Percentiles rank a stretch among this genome's conserved stretches.
phyloP scores from a whole-genome alignment of 148 eudicot species.

The Camellia granthamiana region DNA sequence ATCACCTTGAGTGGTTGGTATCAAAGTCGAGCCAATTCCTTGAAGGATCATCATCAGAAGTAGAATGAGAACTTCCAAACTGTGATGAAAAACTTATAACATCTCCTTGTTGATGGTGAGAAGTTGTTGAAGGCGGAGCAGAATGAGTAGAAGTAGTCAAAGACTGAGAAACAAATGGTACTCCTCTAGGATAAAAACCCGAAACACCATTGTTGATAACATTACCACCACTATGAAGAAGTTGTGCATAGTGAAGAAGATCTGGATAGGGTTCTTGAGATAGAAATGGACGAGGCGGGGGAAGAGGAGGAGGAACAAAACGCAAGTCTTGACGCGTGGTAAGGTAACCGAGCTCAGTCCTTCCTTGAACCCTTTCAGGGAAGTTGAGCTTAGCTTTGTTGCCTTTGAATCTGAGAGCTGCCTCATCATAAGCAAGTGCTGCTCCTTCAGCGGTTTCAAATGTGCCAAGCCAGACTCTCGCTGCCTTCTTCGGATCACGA shows the following conservation, averaged over 20 bases:
- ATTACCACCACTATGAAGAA: neutral
- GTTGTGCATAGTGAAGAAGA: neutral
- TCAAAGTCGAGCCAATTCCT: neutral
- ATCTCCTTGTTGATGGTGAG: neutral
- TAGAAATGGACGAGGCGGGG: neutral
- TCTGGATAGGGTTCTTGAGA: conserved; percentile 22
- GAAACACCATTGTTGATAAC: neutral
- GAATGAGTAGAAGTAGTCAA: neutral
- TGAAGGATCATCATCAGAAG: conserved; percentile 16
- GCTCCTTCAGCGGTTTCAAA: conserved; percentile 65
- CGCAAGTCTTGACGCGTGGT: neutral
- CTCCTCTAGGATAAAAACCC: neutral
- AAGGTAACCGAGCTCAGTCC: conserved; percentile 7
- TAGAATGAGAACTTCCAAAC: conserved; percentile 17
- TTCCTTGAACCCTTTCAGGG: conserved; percentile 52
- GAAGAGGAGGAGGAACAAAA: neutral
- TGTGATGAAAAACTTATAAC: neutral
- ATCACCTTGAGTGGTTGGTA: too few species aligned
- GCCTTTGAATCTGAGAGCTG: conserved; percentile 63
- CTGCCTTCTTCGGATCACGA: conserved; percentile 7
- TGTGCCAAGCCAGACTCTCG: conserved; percentile 62
- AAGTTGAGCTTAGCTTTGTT: conserved; percentile 62
- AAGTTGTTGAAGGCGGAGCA: neutral
- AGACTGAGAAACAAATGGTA: neutral
- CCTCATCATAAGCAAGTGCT: conserved; percentile 61